Base-by-base conservation (phyloP, 2,329 filamentous ascomycete genomes). In the Alternaria brassicicola region DNA sequence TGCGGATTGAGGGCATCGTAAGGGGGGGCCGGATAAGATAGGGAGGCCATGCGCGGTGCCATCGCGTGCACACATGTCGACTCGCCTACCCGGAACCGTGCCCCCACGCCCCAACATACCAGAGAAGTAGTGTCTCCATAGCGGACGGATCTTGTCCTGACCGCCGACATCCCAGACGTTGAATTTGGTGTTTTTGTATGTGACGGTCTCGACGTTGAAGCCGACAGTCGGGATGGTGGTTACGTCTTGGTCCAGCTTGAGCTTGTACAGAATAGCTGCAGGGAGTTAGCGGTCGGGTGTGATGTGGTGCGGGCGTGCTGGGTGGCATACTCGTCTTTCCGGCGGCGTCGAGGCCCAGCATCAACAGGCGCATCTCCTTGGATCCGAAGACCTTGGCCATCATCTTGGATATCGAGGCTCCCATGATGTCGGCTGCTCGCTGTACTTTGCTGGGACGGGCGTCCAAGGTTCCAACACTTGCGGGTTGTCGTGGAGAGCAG, bases 121-220 rank as follows among this genome's bases (percentile, higher is more conserved):
- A 84, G 96, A 93, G 89, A 98, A 99, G 86, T 99, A 99, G 83
- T 98, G 95, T 85, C 95, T 93, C 95, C 95, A 99, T 78, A 99
- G 86, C 78, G 95, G 95, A 81, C 95, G 89, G 80, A 99, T 99
- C 91, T 98, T 98, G 89, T 99, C 95, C 86, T 99, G 95, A 81
- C 95, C 95, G 86, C 95, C 95, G 78, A 99, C 95, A 85, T 98
- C 95, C 95, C 95, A 99, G 80, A 99, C 95, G 81, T 94, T 98
- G 87, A 99, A 99, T 81, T 97, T 93, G 77, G 97, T 97, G 88
- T 99, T 99, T 88, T 97, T 97, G 87, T 98, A 98, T 81, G 96
- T 93, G 81, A 99, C 95, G 55, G 95, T 98, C 88, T 99, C 95
- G 81, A 99, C 95, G 85, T 99, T 99, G 89, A 99, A 99, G 76